Evolutionary conservation across 1,284 basidiomycete genomes (phyloP), one percentile per base, ranked within the genome.

Genomic region (Volvariella volvacea): DNA sequence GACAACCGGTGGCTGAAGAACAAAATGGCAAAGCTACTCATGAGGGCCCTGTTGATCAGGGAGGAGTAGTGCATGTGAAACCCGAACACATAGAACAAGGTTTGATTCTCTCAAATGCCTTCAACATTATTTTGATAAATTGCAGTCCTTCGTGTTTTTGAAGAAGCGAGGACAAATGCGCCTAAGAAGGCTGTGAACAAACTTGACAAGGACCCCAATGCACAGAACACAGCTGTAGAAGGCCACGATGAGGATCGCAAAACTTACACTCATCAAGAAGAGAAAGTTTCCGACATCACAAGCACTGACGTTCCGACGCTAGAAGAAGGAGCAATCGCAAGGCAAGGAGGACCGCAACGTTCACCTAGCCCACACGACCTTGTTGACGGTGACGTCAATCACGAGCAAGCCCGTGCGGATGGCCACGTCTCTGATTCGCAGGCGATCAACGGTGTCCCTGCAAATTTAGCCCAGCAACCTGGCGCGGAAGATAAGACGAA

Each of bases 271-370:
- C 63, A 63, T n/a, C 70, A 77, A 2, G 80, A 79, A 3, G 55
- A 74, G 49, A 67, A 74, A 50, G 64, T 64, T 20, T 63, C 67
- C 16, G 81, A 81, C 1, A 86, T 88, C 58, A 73, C 82, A 0
- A 78, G 77, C 51, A 67, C 80, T 1, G 66, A 78, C 7, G 78
- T 88, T 1, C 86, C 88, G 0, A 86, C 80, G 0, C 58, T 88
- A 4, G 88, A 90, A 58, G 84, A 88, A 63, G 78, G 82, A 59
- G 70, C 68, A n/a, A 28, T 12, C 25, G 25, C 12, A 6, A 28
- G 6, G 6, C 25, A 0, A 65, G 58, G 48, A 62, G 69, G 55
- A 54, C 66, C 53, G 54, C 68, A 30, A 48, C 71, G 48, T 52
- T 64, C 50, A 52, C 62, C 49, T 34, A 58, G 51, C 47, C 53